Evolutionary conservation across 208 protist genomes (phyloP), one percentile per base, ranked within the genome.

Genomic region (Trypanosoma cruzi): DNA sequence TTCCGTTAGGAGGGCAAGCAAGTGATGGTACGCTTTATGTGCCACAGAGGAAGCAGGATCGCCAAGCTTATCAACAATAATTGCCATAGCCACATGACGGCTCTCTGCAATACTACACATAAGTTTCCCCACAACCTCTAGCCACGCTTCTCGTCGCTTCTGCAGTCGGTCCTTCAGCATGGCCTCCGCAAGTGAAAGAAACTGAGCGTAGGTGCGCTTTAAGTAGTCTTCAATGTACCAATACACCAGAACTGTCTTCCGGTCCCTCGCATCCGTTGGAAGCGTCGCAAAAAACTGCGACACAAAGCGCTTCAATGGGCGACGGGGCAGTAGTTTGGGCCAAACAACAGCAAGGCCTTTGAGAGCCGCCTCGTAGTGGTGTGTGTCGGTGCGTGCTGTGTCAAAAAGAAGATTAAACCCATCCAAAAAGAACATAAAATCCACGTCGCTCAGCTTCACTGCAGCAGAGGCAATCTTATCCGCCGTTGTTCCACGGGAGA

Each of bases 161-260:
- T 92, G 76, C 34, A 95, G 68, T 42, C 85, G 75, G 71, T 95
- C 90, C 83, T 93, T 95, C n/a, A 95, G 82, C 90, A 95, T 95
- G 56, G 85, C 80, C 75, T 97, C 88, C 29, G 82, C 82, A 31
- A 95, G 75, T 34, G 89, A 88, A 5, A 97, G 77, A 60, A 97
- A 96, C 77, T 95, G 89, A 1, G 84, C 80, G 58, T 95, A 97
- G 40, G 87, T 94, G 65, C 88, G 88, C 72, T 97, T 97, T 63
- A 97, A 73, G 77, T 93, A 93, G 66, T 97, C 92, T 73, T 97
- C 92, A 40, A 97, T 71, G 68, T 92, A 97, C 90, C 92, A 97
- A 68, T 96, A 93, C 50, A 94, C 75, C 13, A 97, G 84, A 36
- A 92, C 89, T 54, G 75, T 83, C 70, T 79, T 76, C 16, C 92